phyloP scores from a whole-genome alignment of 495 filamentous ascomycete genomes.

The Aspergillus bridgeri region DNA sequence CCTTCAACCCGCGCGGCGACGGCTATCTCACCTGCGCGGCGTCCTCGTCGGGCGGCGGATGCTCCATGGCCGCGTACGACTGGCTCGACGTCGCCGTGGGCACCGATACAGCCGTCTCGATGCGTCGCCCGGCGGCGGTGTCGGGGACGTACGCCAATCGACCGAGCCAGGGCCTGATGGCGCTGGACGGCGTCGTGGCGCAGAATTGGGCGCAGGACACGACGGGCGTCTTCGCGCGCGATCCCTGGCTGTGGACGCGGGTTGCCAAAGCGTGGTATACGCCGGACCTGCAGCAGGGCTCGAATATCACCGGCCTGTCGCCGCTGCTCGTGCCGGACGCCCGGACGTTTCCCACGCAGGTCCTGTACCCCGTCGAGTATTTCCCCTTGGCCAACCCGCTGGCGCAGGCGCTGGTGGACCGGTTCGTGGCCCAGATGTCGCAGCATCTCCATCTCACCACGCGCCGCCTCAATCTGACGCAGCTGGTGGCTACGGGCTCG shows the following conservation, averaged over 20 bases:
- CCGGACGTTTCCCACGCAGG: conserved; percentile 1
- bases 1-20: conserved; percentile 58
- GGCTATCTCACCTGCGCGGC: conserved; percentile 49
- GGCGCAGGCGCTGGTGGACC: conserved; percentile 2
- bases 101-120: conserved; percentile 46
- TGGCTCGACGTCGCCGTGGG: conserved; percentile 57
- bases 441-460: background rate
- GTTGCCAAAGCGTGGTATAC: conserved; percentile 13
- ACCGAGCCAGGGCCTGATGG: conserved; percentile 46
- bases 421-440: background rate
- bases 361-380: conserved; percentile 3
- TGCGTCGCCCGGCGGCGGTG: conserved; percentile 44
- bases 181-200: conserved; percentile 41
- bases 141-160: conserved; percentile 50
- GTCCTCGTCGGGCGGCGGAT: conserved; percentile 46
- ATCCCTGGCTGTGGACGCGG: conserved; percentile 1
- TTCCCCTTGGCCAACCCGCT: conserved; percentile 4
- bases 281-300: background rate
- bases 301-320: conserved; percentile 3
- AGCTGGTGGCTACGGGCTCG: background rate
- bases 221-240: conserved; percentile 30
- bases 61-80: conserved; percentile 46
- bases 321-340: conserved; percentile 5
- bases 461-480: background rate
- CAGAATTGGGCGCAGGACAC: conserved; percentile 47